These are phyloP conservation scores for Tulasnella sp. DNA, from an alignment of 768 basidiomycete genomes.

Conservation along the genomic window DNA sequence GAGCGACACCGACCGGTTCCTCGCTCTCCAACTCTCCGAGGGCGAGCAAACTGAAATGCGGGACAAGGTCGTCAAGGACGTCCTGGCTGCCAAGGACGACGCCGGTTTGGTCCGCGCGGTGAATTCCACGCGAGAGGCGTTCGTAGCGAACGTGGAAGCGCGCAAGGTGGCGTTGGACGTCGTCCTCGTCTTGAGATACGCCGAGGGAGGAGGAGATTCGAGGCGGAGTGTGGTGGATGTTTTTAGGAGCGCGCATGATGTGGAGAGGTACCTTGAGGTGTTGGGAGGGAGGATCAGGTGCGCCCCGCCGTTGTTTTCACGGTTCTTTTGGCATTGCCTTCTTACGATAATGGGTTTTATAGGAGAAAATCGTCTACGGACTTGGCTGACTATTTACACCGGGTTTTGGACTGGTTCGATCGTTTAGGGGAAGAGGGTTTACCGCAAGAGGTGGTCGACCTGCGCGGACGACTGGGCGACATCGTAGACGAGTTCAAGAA, in stretches of 20 bases:
- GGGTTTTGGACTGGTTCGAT: background rate
- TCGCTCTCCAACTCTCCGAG: background rate
- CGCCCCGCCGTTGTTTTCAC: too few species aligned
- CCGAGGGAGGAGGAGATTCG: background rate
- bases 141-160: background rate
- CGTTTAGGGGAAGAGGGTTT: background rate
- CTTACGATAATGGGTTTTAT: background rate
- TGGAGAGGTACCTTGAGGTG: background rate
- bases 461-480: background rate
- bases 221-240: background rate
- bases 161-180: background rate
- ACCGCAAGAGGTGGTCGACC: background rate
- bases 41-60: background rate
- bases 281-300: background rate
- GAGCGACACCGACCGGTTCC: background rate
- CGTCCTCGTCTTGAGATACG: background rate
- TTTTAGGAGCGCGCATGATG: background rate
- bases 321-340: background rate
- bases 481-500: background rate
- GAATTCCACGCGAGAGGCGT: background rate
- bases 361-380: background rate
- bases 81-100: background rate
- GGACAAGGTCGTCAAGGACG: background rate
- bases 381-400: background rate
- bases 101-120: background rate